These are phyloP conservation scores for Manihot esculenta DNA, from an alignment of 441 rosid species.

Conservation along the genomic window DNA sequence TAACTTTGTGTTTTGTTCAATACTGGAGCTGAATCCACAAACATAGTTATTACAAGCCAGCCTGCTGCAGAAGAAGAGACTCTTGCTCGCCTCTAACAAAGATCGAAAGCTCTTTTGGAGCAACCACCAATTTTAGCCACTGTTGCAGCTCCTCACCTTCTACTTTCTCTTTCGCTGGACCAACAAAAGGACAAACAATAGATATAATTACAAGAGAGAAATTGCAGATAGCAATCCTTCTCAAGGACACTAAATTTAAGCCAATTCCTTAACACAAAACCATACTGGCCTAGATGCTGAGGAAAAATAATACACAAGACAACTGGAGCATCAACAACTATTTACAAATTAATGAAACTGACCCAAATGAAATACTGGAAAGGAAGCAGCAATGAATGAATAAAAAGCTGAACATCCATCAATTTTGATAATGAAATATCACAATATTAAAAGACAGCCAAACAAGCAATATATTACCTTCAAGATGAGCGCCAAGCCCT, in stretches of 20 bases:
- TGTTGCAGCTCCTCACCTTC: slow-evolving; percentile 88
- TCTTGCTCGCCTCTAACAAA: slow-evolving; percentile 65
- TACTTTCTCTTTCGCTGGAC: slow-evolving; percentile 84
- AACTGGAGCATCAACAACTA: not conserved
- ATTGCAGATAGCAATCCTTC: not conserved
- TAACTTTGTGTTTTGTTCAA: slow-evolving; percentile 5
- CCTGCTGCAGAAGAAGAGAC: slow-evolving; percentile 47
- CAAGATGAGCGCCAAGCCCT: slow-evolving; percentile 92
- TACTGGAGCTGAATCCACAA: slow-evolving; percentile 10
- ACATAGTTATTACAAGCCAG: slow-evolving; percentile 26
- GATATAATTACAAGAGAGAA: not conserved
- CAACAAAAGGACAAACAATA: slow-evolving; percentile 2
- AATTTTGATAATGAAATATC: not conserved
- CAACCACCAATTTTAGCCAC: slow-evolving; percentile 84
- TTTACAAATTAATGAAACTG: not conserved
- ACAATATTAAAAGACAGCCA: slow-evolving; percentile 9
- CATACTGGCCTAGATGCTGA: not conserved
- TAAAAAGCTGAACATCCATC: no score
- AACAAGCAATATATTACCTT: slow-evolving; percentile 48
- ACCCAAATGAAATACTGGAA: not conserved
- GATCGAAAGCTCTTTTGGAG: slow-evolving; percentile 62
- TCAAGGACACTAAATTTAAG: not conserved
- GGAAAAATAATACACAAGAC: not conserved
- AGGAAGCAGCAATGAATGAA: not conserved
- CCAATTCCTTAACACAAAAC: not conserved